Base-by-base conservation (phyloP, 768 basidiomycete genomes). In the Calocybe indica region DNA sequence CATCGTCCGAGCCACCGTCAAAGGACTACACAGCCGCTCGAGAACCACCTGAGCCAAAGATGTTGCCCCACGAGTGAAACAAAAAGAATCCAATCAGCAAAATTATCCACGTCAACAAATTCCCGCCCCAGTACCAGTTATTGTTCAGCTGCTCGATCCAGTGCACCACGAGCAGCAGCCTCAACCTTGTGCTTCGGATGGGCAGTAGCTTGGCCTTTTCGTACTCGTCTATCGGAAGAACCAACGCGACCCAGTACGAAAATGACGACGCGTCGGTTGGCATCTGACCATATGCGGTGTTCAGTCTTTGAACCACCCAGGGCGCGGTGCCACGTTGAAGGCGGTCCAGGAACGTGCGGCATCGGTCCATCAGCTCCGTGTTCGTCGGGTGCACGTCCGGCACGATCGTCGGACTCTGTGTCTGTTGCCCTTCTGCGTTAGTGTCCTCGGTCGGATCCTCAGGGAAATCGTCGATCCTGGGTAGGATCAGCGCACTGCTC, bases 241-340 rank as follows among this genome's bases (percentile, higher is more conserved):
- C 82, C 62, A 81, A 74, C 0, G 88, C 91, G 69, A 95, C 91
- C 88, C 90, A 95, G 64, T 88, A 96, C 32, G 82, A 80, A 63
- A 95, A 92, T 15, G 75, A 68, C 28, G 75, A 75, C 0, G 83
- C 78, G 62, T 92, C 85, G 9, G 65, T 58, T 1, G 92, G 92
- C 73, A 88, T 85, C 5, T 76, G 69, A 2, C 91, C 91, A 59
- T 87, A 88, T 0, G 84, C 82, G 56, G 77, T 79, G 58, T 88
- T 81, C 38, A 96, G 74, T 41, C 90, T 79, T 58, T 96, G 91
- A 2, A 91, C 82, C 33, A 97, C 83, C 94, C 95, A 97, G 8
- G 94, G 95, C 1, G 92, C 89, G 1, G 82, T 83, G 11, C 91
- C 89, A 31, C 67, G 71, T 47, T 69, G 68, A 29, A 76, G 66